A percentile compares a stretch with the other conserved stretches of the same genome.
phyloP scores from a whole-genome alignment of 2,329 filamentous ascomycete species.

The Fonsecaea monophora region DNA sequence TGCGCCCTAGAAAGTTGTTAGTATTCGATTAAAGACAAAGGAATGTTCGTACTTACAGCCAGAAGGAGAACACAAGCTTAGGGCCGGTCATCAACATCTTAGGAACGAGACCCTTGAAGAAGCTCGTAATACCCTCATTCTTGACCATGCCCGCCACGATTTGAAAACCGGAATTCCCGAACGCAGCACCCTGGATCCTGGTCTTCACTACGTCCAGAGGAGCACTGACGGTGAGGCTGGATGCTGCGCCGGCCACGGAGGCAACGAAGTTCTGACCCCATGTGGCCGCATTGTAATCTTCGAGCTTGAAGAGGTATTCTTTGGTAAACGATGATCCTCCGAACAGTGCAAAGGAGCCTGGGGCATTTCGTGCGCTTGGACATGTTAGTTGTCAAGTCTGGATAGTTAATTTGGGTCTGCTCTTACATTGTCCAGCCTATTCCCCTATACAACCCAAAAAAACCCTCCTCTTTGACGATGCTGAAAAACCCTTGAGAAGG shows the following conservation, averaged over 20 bases:
- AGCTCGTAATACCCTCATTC: conserved; percentile 82
- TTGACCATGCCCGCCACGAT: conserved; percentile 93
- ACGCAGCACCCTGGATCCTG: conserved; percentile 74
- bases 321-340: conserved; percentile 97
- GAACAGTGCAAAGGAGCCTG: conserved; percentile 96
- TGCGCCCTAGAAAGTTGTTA: conserved; percentile 63
- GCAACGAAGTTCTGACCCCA: conserved; percentile 98
- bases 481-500: conserved; percentile 89
- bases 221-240: conserved; percentile 94
- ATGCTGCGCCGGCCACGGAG: conserved; percentile 91
- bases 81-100: conserved; percentile 99
- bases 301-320: conserved; percentile 87
- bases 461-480: conserved; percentile 92
- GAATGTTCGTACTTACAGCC: conserved; percentile 62
- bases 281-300: conserved; percentile 92
- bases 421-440: conserved; percentile 64
- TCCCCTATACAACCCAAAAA: conserved; percentile 93
- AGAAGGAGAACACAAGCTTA: conserved; percentile 99
- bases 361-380: conserved; percentile 96
- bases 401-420: not conserved
- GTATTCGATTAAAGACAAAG: not conserved
- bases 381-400: conserved; percentile 54
- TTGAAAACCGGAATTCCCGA: conserved; percentile 78
- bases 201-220: conserved; percentile 98
- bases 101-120: conserved; percentile 97